Evolutionary conservation across 2,329 filamentous ascomycete species (phyloP), one percentile per base, ranked within the genome.

Genomic region (Colletotrichum neosansevieriae): DNA sequence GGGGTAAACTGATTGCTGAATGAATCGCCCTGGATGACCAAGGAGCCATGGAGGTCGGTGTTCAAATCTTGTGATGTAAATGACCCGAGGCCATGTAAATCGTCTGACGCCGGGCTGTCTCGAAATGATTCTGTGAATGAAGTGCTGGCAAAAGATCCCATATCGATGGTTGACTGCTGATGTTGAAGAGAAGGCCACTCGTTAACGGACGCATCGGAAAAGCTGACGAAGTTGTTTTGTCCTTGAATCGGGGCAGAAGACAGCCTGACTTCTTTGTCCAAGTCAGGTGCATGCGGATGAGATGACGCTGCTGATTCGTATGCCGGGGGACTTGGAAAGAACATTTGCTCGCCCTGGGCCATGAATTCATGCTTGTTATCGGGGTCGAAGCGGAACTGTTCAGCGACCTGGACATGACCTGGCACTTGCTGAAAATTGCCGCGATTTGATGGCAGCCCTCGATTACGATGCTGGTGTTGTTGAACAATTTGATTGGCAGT

Each of bases 241-340:
- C 21, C 54, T 9, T 68, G 54, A 12, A 49, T 38, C 11, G 19
- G 57, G 3, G 34, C 24, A 13, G 40, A 19, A 19, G 47, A n/a
- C 11, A 58, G 29, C 10, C 6, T 34, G 19, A 38, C 15, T 21
- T 42, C 47, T 53, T 64, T 68, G 17, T 49, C 54, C 5, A 19
- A 1, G 32, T 36, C 19, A 29, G 12, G 12, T 13, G 40, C 61
- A 15, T 38, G 47, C 15, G 34, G 12, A 17, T 58, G 29, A 19
- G 54, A 24, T 21, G 45, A 10, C 11, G 44, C 34, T 11, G 42
- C 34, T 15, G 65, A 45, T 32, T 47, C 38, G 24, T 68, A 68
- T 17, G 65, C 32, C n/a, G 65, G 53, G 6, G 65, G 65, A 38
- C 47, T 59, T 15, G 47, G 36, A 42, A 68, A 49, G 34, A 65